Conservation (phyloP, 1,139 yeast genomes). For the Yamadazyma epiphylla region DNA sequence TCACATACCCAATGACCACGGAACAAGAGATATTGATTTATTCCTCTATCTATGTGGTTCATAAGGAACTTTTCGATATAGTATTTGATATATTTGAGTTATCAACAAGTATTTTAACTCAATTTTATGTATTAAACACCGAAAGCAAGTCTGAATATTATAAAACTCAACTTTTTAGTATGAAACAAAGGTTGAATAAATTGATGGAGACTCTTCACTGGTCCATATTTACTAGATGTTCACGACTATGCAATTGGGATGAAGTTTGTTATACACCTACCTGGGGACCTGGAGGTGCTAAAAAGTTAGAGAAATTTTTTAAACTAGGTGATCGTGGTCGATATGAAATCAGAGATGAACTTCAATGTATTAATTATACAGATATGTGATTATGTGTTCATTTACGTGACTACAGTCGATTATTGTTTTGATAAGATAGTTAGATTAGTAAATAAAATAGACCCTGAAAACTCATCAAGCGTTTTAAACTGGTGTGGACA, state of each 20-base stretch:
- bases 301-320: neutral
- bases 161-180: neutral
- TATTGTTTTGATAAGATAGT: no score
- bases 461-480: no score
- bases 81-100: conserved; percentile 30
- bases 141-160: neutral
- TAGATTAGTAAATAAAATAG: no score
- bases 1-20: conserved; percentile 25
- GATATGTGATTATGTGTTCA: no score
- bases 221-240: conserved; percentile 41
- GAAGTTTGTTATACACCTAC: conserved; percentile 53
- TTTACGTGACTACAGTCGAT: no score
- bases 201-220: conserved; percentile 21
- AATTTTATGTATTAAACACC: neutral
- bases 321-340: neutral
- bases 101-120: neutral
- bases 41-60: conserved; percentile 40
- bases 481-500: no score
- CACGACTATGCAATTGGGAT: conserved; percentile 33
- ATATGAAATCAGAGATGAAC: neutral
- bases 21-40: conserved; percentile 41
- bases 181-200: conserved; percentile 1
- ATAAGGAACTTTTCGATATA: conserved; percentile 23
- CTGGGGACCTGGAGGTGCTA: conserved; percentile 47
- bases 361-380: neutral